Evolutionary conservation across 768 basidiomycete genomes (phyloP).

Genomic region (Kwoniella sp.): DNA sequence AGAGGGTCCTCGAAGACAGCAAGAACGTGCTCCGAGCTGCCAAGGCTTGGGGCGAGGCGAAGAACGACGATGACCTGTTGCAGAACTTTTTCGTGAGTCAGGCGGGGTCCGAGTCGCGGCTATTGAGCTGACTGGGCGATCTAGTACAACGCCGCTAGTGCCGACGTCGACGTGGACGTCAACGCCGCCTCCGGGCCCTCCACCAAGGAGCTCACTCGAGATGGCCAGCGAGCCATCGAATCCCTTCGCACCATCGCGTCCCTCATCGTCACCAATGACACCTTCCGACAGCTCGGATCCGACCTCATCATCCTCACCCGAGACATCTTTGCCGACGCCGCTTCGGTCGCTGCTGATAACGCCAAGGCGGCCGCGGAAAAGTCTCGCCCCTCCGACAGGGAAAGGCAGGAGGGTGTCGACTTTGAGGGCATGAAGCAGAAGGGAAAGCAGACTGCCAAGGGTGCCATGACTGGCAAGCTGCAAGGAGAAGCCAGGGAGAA

Average conservation of each 20-base stretch:
- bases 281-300: conserved; percentile 50
- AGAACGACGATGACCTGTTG: conserved; percentile 50
- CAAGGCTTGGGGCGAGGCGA: conserved; percentile 49
- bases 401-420: conserved; percentile 49
- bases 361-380: conserved; percentile 47
- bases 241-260: conserved; percentile 49
- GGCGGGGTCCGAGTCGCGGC: not conserved
- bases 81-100: conserved; percentile 49
- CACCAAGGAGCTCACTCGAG: conserved; percentile 39
- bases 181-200: conserved; percentile 15
- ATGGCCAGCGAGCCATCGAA: conserved; percentile 44
- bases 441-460: conserved; percentile 47
- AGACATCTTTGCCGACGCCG: conserved; percentile 51
- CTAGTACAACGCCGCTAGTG: conserved; percentile 45
- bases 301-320: conserved; percentile 48
- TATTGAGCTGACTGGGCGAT: not conserved
- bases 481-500: conserved; percentile 48
- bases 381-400: conserved; percentile 39
- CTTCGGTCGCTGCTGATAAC: conserved; percentile 48
- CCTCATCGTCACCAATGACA: conserved; percentile 49
- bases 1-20: conserved; percentile 45
- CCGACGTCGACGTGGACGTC: conserved; percentile 48
- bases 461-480: conserved; percentile 44
- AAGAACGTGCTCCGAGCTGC: conserved; percentile 44
- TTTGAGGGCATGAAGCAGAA: conserved; percentile 41